phyloP scores from a whole-genome alignment of 352 stramenopile species.

The Globisporangium emineosum region DNA sequence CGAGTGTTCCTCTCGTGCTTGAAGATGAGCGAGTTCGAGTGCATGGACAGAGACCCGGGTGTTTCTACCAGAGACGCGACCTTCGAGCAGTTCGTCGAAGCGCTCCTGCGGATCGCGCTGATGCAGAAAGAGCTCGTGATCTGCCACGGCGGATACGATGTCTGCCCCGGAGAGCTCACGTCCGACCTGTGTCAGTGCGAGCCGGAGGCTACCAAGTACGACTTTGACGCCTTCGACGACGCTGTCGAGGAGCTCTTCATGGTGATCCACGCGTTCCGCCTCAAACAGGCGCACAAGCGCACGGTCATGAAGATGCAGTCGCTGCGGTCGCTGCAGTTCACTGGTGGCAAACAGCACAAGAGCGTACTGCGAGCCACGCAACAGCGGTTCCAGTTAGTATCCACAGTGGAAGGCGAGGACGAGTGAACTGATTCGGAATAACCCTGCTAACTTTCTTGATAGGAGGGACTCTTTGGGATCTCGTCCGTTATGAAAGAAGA shows the following conservation, averaged over 20 bases:
- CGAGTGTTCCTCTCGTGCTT: slow-evolving; percentile 63
- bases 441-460: neutral
- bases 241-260: slow-evolving; percentile 45
- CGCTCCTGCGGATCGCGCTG: slow-evolving; percentile 43
- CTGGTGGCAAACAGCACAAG: neutral
- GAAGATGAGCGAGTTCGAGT: slow-evolving; percentile 23
- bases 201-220: slow-evolving; percentile 23
- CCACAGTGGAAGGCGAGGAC: neutral
- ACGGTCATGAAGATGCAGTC: slow-evolving; percentile 35
- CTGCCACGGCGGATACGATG: slow-evolving; percentile 47
- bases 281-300: slow-evolving; percentile 25
- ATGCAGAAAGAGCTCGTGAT: slow-evolving; percentile 44
- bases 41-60: slow-evolving; percentile 10
- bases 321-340: slow-evolving; percentile 15
- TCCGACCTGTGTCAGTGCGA: slow-evolving; percentile 45
- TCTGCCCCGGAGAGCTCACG: slow-evolving; percentile 46
- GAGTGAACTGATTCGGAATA: neutral
- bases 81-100: slow-evolving; percentile 52
- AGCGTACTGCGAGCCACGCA: slow-evolving; percentile 1
- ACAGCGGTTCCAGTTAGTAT: neutral
- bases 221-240: slow-evolving; percentile 41
- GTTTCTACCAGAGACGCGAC: slow-evolving; percentile 12
- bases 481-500: neutral
- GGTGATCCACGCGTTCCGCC: slow-evolving; percentile 27
- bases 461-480: neutral